Percentiles rank a stretch among this genome's conserved stretches.
phyloP scores from a whole-genome alignment of 768 basidiomycete genomes.

The Stropharia rugosoannulata region DNA sequence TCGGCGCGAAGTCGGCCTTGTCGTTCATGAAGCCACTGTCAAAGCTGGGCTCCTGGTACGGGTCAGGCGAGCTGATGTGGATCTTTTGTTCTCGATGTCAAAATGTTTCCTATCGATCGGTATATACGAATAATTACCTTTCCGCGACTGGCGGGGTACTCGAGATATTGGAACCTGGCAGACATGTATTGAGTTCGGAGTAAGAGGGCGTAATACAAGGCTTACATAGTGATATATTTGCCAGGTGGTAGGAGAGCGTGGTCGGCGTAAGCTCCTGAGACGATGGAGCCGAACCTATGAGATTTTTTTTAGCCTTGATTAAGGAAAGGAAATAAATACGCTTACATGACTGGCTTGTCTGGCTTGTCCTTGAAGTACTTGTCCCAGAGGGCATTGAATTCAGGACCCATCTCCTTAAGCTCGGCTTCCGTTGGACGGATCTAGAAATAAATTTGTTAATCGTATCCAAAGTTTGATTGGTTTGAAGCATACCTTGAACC shows the following conservation, averaged over 20 bases:
- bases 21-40: slow-evolving; percentile 81
- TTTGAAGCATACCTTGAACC: slow-evolving; percentile 53
- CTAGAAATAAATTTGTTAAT: slow-evolving; percentile 27
- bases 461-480: background rate
- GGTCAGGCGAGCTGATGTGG: slow-evolving; percentile 58
- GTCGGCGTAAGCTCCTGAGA: slow-evolving; percentile 66
- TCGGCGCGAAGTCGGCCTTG: slow-evolving; percentile 75
- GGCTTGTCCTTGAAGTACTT: slow-evolving; percentile 78
- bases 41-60: slow-evolving; percentile 62
- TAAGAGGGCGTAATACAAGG: background rate
- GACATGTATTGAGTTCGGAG: background rate
- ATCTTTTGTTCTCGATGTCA: slow-evolving; percentile 35
- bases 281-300: slow-evolving; percentile 61
- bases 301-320: background rate
- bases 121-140: slow-evolving; percentile 36
- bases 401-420: slow-evolving; percentile 76
- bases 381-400: slow-evolving; percentile 69
- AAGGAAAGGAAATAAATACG: slow-evolving; percentile 4
- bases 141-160: slow-evolving; percentile 74
- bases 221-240: slow-evolving; percentile 66
- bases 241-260: slow-evolving; percentile 69
- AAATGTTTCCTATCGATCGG: background rate
- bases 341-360: slow-evolving; percentile 73
- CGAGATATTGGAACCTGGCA: slow-evolving; percentile 65
- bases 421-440: slow-evolving; percentile 70